These are phyloP conservation scores for Amphirosellinia nigrospora DNA, from an alignment of 495 filamentous ascomycete genomes.

Conservation along the genomic window DNA sequence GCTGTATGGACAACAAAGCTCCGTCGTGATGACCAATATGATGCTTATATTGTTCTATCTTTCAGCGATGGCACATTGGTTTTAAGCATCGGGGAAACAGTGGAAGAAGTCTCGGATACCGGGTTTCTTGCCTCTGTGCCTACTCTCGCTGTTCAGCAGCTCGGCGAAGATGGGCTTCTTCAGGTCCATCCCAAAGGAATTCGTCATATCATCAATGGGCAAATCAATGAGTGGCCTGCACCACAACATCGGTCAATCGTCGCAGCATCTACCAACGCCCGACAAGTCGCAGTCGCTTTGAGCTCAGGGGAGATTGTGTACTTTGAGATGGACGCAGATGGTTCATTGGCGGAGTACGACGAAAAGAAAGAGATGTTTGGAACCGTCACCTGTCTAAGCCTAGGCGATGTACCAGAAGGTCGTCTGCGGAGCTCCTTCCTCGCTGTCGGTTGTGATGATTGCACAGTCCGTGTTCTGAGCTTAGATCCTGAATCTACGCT, in stretches of 20 bases:
- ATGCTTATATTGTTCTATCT: slow-evolving; percentile 76
- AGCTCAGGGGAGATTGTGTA: slow-evolving; percentile 97
- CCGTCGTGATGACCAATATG: slow-evolving; percentile 79
- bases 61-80: slow-evolving; percentile 78
- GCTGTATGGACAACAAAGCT: slow-evolving; percentile 96
- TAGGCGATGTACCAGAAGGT: slow-evolving; percentile 93
- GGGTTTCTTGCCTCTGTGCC: slow-evolving; percentile 86
- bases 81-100: slow-evolving; percentile 92
- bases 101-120: slow-evolving; percentile 92
- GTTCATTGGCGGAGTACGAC: slow-evolving; percentile 89
- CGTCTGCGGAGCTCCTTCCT: slow-evolving; percentile 84
- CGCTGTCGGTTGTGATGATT: slow-evolving; percentile 96
- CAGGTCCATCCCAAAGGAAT: slow-evolving; percentile 97
- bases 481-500: slow-evolving; percentile 88
- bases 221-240: slow-evolving; percentile 92
- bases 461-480: slow-evolving; percentile 89
- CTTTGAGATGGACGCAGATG: slow-evolving; percentile 95
- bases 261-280: slow-evolving; percentile 91
- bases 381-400: slow-evolving; percentile 90
- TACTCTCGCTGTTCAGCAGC: slow-evolving; percentile 89
- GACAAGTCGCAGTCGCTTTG: slow-evolving; percentile 90
- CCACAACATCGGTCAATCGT: slow-evolving; percentile 94
- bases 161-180: slow-evolving; percentile 89
- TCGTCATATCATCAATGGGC: slow-evolving; percentile 81
- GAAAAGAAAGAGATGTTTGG: slow-evolving; percentile 95